phyloP scores from a whole-genome alignment of 2,329 filamentous ascomycete genomes.

The Pseudogymnoascus sp. region DNA sequence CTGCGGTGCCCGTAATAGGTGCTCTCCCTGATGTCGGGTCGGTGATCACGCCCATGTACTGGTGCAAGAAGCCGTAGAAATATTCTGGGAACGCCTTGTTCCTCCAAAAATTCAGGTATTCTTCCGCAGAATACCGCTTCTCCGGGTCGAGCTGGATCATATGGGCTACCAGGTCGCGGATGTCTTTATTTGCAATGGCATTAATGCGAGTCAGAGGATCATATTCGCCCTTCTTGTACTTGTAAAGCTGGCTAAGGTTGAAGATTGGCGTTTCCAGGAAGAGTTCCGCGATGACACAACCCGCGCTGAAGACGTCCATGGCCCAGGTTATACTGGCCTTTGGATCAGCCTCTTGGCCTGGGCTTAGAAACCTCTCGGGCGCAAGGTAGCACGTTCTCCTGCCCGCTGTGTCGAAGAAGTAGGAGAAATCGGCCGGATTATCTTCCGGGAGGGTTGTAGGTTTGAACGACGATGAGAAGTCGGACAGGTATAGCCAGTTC shows the following conservation, averaged over 20 bases:
- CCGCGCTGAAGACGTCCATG: slow-evolving; percentile 97
- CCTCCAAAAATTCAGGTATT: slow-evolving; percentile 89
- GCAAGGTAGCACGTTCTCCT: slow-evolving; percentile 90
- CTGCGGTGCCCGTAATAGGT: slow-evolving; percentile 56
- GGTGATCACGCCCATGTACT: slow-evolving; percentile 94
- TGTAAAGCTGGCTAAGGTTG: slow-evolving; percentile 90
- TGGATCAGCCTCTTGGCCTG: slow-evolving; percentile 56
- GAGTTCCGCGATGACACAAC: slow-evolving; percentile 92
- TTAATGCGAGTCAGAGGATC: slow-evolving; percentile 75
- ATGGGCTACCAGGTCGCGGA: slow-evolving; percentile 81
- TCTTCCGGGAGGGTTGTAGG: slow-evolving; percentile 89
- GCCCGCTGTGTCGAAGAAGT: slow-evolving; percentile 92
- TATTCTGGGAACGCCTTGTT: slow-evolving; percentile 90
- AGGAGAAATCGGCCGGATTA: slow-evolving; percentile 94
- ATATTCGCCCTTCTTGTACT: slow-evolving; percentile 87
- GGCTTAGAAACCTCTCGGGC: slow-evolving; percentile 78
- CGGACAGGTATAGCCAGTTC: slow-evolving; percentile 98
- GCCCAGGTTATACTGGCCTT: slow-evolving; percentile 71
- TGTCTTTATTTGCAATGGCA: slow-evolving; percentile 78
- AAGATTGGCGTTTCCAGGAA: slow-evolving; percentile 97
- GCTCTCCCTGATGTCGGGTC: slow-evolving; percentile 76
- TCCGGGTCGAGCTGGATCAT: slow-evolving; percentile 96
- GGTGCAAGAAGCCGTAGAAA: slow-evolving; percentile 95
- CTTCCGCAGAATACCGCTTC: slow-evolving; percentile 83
- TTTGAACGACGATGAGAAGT: slow-evolving; percentile 94